phyloP scores from a whole-genome alignment of 176 grass and related monocot species.

The Luzula sylvatica region DNA sequence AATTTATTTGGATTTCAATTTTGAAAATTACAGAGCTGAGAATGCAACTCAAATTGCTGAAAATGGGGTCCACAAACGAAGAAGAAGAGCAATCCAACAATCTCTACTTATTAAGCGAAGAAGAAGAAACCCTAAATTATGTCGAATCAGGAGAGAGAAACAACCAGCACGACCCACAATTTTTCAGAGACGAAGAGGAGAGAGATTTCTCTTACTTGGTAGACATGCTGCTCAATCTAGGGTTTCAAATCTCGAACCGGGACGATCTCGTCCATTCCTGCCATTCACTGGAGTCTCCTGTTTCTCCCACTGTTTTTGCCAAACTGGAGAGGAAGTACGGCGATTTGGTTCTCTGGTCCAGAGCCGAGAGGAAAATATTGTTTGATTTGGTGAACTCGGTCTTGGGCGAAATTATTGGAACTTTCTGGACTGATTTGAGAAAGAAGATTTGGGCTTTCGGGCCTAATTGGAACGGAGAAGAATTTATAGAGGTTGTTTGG shows the following conservation, averaged over 20 bases:
- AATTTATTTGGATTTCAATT: slow-evolving; percentile 25
- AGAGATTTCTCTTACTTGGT: slow-evolving; percentile 78
- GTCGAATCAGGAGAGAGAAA: slow-evolving; percentile 29
- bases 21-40: slow-evolving; percentile 59
- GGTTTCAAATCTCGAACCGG: slow-evolving; percentile 29
- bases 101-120: slow-evolving; percentile 43
- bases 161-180: slow-evolving; percentile 16
- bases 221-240: slow-evolving; percentile 50
- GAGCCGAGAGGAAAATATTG: slow-evolving; percentile 68
- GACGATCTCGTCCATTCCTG: slow-evolving; percentile 30
- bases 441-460: slow-evolving; percentile 13
- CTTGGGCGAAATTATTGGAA: slow-evolving; percentile 31
- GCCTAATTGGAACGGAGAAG: slow-evolving; percentile 27
- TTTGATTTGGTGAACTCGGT: slow-evolving; percentile 62
- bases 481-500: slow-evolving; percentile 59
- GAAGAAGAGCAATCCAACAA: slow-evolving; percentile 30
- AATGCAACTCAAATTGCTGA: slow-evolving; percentile 91
- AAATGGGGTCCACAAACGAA: slow-evolving; percentile 38
- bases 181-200: slow-evolving; percentile 69
- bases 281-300: slow-evolving; percentile 34
- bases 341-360: slow-evolving; percentile 45
- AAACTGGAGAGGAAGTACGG: slow-evolving; percentile 70
- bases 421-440: slow-evolving; percentile 24
- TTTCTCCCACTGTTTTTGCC: slow-evolving; percentile 29
- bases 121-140: slow-evolving; percentile 30